Evolutionary conservation across 1,284 basidiomycete species (phyloP).

Genomic region (Peniophora sp.): DNA sequence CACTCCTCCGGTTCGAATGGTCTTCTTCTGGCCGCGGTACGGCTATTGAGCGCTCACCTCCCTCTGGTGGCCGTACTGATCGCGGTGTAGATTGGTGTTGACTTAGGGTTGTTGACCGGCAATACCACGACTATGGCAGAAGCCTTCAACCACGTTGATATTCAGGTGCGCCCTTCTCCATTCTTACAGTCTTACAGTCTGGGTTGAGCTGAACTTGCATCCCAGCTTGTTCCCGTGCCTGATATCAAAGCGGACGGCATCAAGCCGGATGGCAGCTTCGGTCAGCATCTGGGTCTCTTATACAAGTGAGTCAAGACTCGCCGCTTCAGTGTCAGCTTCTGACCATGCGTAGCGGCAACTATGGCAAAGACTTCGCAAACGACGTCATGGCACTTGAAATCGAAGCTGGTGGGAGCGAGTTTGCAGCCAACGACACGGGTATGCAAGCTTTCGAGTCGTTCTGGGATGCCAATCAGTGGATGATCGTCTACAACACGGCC

Average conservation of each 20-base stretch:
- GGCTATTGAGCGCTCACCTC: too few relatives aligned
- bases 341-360: constrained; percentile 19
- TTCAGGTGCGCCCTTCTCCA: constrained; percentile 22
- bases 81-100: constrained; percentile 49
- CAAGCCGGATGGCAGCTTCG: constrained; percentile 57
- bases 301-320: constrained; percentile 4
- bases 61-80: too few relatives aligned
- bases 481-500: constrained; percentile 52
- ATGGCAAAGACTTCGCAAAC: constrained; percentile 24
- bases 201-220: too few relatives aligned
- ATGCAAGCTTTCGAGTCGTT: constrained; percentile 39
- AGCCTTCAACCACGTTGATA: constrained; percentile 40
- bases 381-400: constrained; percentile 45
- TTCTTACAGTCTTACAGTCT: background rate
- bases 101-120: constrained; percentile 35
- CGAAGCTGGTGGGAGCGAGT: constrained; percentile 44
- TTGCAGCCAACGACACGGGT: constrained; percentile 28
- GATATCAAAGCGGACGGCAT: constrained; percentile 32
- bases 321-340: constrained; percentile 3
- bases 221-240: too few relatives aligned
- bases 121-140: constrained; percentile 36
- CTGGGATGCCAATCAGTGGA: constrained; percentile 51
- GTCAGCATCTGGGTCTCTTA: constrained; percentile 51
- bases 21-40: too few relatives aligned
- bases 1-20: too few relatives aligned